These are phyloP conservation scores for Zalaria obscura DNA, from an alignment of 2,329 filamentous ascomycete genomes.

Conservation along the genomic window DNA sequence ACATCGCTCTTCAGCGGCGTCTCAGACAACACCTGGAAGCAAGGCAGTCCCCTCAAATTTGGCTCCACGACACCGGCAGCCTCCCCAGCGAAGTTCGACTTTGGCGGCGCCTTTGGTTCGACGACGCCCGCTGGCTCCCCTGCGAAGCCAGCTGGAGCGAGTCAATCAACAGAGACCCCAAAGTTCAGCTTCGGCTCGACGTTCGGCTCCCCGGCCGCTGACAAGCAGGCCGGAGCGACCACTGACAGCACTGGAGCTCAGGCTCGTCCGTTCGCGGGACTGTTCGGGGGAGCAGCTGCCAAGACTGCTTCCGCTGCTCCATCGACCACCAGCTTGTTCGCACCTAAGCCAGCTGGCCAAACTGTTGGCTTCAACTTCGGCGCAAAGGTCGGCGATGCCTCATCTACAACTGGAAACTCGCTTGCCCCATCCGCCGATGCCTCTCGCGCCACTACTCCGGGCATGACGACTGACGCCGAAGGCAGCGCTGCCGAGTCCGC, in stretches of 20 bases:
- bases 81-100: slow-evolving; percentile 32
- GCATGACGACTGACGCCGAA: slow-evolving; percentile 26
- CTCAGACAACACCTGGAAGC: no score
- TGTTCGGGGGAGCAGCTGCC: slow-evolving; percentile 10
- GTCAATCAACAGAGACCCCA: not conserved
- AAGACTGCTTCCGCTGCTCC: slow-evolving; percentile 11
- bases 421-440: slow-evolving; percentile 20
- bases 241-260: slow-evolving; percentile 3
- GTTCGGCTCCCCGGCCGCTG: not conserved
- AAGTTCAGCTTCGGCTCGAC: not conserved
- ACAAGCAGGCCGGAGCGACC: not conserved
- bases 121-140: slow-evolving; percentile 11
- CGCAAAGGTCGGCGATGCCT: slow-evolving; percentile 21
- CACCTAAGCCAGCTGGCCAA: slow-evolving; percentile 8
- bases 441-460: slow-evolving; percentile 32
- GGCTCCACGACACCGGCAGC: slow-evolving; percentile 8
- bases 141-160: slow-evolving; percentile 11
- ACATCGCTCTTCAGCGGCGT: not conserved
- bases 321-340: slow-evolving; percentile 8
- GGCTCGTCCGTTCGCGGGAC: slow-evolving; percentile 5
- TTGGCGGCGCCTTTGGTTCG: slow-evolving; percentile 10
- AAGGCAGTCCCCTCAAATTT: slow-evolving; percentile 2
- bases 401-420: slow-evolving; percentile 8
- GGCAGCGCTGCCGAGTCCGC: slow-evolving; percentile 11
- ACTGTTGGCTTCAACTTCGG: slow-evolving; percentile 25